Evolutionary conservation across 2,329 filamentous ascomycete genomes (phyloP), one percentile per base, ranked within the genome.

Genomic region (Neonectria neomacrospora): DNA sequence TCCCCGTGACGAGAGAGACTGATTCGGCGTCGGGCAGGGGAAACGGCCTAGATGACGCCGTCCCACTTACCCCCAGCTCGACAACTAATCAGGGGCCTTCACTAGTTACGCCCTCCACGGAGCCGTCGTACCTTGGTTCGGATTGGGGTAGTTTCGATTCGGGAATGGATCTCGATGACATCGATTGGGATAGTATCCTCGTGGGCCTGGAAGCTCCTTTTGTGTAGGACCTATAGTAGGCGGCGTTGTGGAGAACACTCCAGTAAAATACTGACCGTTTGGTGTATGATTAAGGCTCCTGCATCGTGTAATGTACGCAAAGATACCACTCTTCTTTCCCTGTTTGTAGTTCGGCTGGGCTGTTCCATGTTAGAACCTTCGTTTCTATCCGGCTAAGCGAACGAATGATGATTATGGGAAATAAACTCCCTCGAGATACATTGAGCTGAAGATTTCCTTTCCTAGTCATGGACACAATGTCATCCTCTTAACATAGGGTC

Each of bases 121-220:
- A 70, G 8, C 42, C 42, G 3, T 61, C 66, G 7, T 52, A 61
- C 23, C 60, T 67, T 14, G 67, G 67, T 14, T 65, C 75, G 6
- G 75, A 75, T 26, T 70, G 73, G 68, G 69, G 71, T 9, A 66
- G 68, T 39, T 56, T 77, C 1, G 74, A 74, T 26, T 69, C 71
- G 0, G 70, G 71, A 18, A 74, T 76, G 70, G 72, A 76, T n/a
- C 52, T 79, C 22, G 75, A 78, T 45, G 69, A 69, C 6, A 75
- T 79, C 64, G 76, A 79, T 50, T 79, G 77, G 75, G 76, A 78
- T 41, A 72, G 71, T 45, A 56, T 79, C 14, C 72, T 79, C 53
- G 77, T 75, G 71, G 74, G 75, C 1, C 54, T 78, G 22, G 77
- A 79, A 48, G 71, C 76, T 18, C 74, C 76, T 2, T 74, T 78